These are phyloP conservation scores for Apiotrichum veenhuisii DNA, from an alignment of 1,284 basidiomycete species.

Conservation along the genomic window DNA sequence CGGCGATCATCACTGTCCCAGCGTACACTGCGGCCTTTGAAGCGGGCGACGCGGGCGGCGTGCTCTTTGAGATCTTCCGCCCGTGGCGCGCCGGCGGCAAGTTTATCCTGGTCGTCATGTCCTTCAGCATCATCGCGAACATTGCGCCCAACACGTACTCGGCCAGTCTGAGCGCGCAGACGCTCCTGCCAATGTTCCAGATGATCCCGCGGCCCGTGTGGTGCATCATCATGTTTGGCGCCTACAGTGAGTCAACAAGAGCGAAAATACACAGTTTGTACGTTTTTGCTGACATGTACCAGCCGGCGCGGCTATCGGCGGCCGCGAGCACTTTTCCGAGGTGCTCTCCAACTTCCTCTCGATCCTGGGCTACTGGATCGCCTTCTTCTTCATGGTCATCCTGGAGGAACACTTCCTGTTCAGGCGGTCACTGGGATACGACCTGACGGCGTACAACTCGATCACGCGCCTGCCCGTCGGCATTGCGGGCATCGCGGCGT, in stretches of 20 bases:
- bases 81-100: constrained; percentile 43
- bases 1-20: constrained; percentile 58
- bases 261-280: too few relatives aligned
- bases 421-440: constrained; percentile 55
- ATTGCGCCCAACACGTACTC: constrained; percentile 63
- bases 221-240: constrained; percentile 56
- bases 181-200: constrained; percentile 57
- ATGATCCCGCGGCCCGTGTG: constrained; percentile 61
- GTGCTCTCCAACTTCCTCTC: constrained; percentile 57
- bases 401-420: constrained; percentile 61
- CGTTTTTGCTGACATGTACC: constrained; percentile 6
- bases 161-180: constrained; percentile 58
- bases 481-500: constrained; percentile 56
- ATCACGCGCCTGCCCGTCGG: constrained; percentile 56
- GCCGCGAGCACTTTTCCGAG: constrained; percentile 59
- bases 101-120: constrained; percentile 60
- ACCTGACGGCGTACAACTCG: constrained; percentile 58
- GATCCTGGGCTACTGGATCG: constrained; percentile 54
- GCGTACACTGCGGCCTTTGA: constrained; percentile 56
- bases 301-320: constrained; percentile 60
- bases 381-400: constrained; percentile 54
- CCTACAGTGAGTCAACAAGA: constrained; percentile 53
- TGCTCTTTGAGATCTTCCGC: constrained; percentile 40
- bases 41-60: constrained; percentile 54
- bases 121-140: constrained; percentile 59